Percentiles rank a stretch among this genome's conserved stretches.
Conservation (phyloP, 441 rosid species). For the Croton laevigatus region DNA sequence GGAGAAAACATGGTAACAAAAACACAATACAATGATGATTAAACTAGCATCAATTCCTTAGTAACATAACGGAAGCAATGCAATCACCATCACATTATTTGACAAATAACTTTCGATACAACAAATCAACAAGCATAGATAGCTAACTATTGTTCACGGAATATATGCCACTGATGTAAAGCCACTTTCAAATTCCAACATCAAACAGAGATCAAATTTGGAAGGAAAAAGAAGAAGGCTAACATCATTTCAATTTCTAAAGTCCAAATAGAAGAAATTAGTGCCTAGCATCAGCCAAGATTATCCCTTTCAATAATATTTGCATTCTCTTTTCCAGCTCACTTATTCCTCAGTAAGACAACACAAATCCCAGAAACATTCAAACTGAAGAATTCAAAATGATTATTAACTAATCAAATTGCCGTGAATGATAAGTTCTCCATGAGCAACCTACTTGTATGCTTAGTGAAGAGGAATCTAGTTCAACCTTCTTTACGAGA, state of each 20-base stretch:
- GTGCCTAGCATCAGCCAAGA: background rate
- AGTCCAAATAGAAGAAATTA: background rate
- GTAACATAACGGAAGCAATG: no score
- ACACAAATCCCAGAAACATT: conserved; percentile 1
- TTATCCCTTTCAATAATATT: background rate
- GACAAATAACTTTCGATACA: no score
- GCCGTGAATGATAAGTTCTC: background rate
- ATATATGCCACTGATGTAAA: background rate
- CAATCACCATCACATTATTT: no score
- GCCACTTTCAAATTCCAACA: background rate
- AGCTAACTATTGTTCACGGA: background rate
- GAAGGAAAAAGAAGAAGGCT: background rate
- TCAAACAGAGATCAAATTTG: background rate
- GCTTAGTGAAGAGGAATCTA: background rate
- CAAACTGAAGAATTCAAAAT: background rate
- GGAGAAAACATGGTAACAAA: background rate
- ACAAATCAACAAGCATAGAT: background rate
- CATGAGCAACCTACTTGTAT: background rate
- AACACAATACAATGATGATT: background rate
- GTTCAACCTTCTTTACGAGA: background rate
- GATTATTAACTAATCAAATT: no score
- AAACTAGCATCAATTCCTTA: no score
- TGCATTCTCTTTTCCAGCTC: background rate
- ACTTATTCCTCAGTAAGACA: background rate
- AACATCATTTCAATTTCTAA: background rate